A percentile compares a stretch with the other conserved stretches of the same genome.
Evolutionary conservation across 1,284 basidiomycete species (phyloP).

Genomic region (Pterulicium gracile): DNA sequence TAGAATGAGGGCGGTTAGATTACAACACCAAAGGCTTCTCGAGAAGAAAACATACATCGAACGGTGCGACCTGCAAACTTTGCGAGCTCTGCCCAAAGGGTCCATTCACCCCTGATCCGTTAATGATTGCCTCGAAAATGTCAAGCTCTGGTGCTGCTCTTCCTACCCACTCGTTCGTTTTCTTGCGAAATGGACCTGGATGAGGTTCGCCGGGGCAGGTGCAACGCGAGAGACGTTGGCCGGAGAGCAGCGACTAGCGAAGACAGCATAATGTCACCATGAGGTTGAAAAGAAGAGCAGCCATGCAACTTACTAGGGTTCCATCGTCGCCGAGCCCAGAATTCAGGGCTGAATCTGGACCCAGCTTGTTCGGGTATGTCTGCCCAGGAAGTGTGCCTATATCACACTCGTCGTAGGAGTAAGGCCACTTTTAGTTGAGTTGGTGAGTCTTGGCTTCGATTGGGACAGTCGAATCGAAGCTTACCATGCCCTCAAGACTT

Average conservation of each 20-base stretch:
- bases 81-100: too few species aligned
- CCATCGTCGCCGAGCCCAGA: constrained; percentile 27
- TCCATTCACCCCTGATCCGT: too few species aligned
- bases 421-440: constrained; percentile 37
- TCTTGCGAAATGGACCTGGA: constrained; percentile 39
- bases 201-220: constrained; percentile 46
- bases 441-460: neutral
- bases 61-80: too few species aligned
- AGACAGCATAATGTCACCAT: neutral
- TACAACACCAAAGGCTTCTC: too few species aligned
- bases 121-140: constrained; percentile 39
- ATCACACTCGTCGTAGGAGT: constrained; percentile 70
- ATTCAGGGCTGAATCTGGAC: constrained; percentile 33
- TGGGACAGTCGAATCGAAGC: constrained; percentile 3
- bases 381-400: constrained; percentile 79
- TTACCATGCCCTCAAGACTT: constrained; percentile 48
- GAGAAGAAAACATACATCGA: too few species aligned
- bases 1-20: constrained; percentile 40
- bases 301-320: constrained; percentile 22
- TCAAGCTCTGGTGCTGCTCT: constrained; percentile 56
- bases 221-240: constrained; percentile 68
- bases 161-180: constrained; percentile 39
- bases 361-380: constrained; percentile 43
- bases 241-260: constrained; percentile 58
- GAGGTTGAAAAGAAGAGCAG: neutral